Evolutionary conservation across 768 basidiomycete species (phyloP).

Genomic region (Auriculariales sp.): DNA sequence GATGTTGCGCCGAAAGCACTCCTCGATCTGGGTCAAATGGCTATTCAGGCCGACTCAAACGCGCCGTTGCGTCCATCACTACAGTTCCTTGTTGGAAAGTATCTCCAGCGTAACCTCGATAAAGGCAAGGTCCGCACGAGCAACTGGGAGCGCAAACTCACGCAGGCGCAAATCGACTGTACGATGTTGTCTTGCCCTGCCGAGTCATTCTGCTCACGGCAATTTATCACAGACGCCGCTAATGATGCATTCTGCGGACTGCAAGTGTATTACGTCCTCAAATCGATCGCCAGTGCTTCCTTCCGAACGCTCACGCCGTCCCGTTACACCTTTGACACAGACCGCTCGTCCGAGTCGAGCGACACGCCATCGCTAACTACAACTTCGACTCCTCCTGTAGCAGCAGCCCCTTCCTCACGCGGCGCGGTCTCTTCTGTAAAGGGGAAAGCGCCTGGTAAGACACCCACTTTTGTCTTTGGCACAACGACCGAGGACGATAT

Average conservation of each 20-base stretch:
- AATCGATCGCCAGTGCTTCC: slow-evolving; percentile 16
- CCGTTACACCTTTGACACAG: slow-evolving; percentile 17
- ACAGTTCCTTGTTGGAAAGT: slow-evolving; percentile 27
- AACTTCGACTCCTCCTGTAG: no score
- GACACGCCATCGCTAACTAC: background rate
- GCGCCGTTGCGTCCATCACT: slow-evolving; percentile 19
- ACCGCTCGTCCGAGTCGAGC: slow-evolving; percentile 4
- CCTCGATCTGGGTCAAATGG: slow-evolving; percentile 32
- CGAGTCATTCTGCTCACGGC: background rate
- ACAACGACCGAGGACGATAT: background rate
- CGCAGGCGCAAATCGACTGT: slow-evolving; percentile 25
- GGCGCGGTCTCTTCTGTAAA: no score
- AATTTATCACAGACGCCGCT: slow-evolving; percentile 26
- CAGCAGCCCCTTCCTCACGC: no score
- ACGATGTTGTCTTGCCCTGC: background rate
- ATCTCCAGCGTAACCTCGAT: slow-evolving; percentile 21
- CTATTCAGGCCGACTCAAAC: slow-evolving; percentile 21
- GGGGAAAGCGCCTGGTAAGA: no score
- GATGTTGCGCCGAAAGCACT: slow-evolving; percentile 26
- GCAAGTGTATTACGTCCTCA: slow-evolving; percentile 26
- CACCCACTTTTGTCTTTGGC: no score
- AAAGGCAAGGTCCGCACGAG: slow-evolving; percentile 33
- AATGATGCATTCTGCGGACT: slow-evolving; percentile 36
- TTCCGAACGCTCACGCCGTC: slow-evolving; percentile 10
- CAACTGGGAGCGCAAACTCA: slow-evolving; percentile 30